Evolutionary conservation across 2,329 filamentous ascomycete genomes (phyloP).

Genomic region (Lachnellula hyalina): DNA sequence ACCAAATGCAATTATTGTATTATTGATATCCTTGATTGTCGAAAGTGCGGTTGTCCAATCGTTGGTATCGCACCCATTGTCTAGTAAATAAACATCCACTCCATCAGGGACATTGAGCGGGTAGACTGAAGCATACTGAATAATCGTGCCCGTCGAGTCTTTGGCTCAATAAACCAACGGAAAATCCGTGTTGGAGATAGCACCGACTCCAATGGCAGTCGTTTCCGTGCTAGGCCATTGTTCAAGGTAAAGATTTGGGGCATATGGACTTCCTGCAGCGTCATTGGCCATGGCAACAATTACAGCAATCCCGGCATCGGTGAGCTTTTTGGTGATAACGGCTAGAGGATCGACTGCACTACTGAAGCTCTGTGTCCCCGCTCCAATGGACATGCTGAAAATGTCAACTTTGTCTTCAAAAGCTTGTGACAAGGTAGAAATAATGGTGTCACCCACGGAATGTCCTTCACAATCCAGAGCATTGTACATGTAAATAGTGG

Average conservation of each 20-base stretch:
- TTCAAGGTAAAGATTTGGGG: conserved; percentile 10
- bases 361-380: conserved; percentile 3
- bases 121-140: conserved; percentile 18
- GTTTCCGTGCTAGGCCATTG: conserved; percentile 12
- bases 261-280: conserved; percentile 2
- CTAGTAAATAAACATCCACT: conserved; percentile 9
- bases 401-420: conserved; percentile 20
- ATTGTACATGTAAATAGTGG: conserved; percentile 21
- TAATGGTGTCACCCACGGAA: conserved; percentile 16
- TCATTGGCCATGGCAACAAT: conserved; percentile 17
- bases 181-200: conserved; percentile 14
- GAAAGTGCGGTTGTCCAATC: conserved; percentile 11
- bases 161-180: conserved; percentile 15
- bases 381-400: conserved; percentile 23
- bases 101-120: conserved; percentile 10
- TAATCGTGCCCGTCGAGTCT: conserved; percentile 8
- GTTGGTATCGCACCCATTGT: conserved; percentile 7
- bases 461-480: conserved; percentile 17
- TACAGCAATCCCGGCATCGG: conserved; percentile 5
- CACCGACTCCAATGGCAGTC: conserved; percentile 16
- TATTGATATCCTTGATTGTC: conserved; percentile 7
- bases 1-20: conserved; percentile 16
- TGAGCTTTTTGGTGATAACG: conserved; percentile 4
- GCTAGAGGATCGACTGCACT: conserved; percentile 9
- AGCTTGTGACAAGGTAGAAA: conserved; percentile 20